Evolutionary conservation across 1,284 basidiomycete genomes (phyloP).

Genomic region (Melampsora abietis-canadensis): DNA sequence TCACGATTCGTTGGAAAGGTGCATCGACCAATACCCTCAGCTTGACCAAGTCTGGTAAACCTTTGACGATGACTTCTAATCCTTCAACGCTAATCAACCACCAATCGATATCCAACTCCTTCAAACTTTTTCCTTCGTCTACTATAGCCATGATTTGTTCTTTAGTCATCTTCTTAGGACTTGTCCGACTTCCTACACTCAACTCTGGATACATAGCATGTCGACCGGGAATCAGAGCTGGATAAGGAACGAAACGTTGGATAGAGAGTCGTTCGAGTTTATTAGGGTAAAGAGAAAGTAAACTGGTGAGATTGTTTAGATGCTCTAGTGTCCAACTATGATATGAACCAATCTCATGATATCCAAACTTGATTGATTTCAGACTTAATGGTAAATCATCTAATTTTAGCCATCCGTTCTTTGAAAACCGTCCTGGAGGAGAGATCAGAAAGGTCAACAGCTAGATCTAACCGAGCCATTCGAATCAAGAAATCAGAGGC

Average conservation of each 20-base stretch:
- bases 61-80: conserved; percentile 39
- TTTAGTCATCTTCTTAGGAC: conserved; percentile 27
- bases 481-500: neutral
- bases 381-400: conserved; percentile 21
- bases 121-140: conserved; percentile 13
- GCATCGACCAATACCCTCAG: conserved; percentile 37
- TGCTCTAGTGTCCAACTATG: conserved; percentile 39
- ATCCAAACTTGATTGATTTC: conserved; percentile 25
- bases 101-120: conserved; percentile 33
- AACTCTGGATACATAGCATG: conserved; percentile 31
- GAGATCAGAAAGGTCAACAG: neutral
- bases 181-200: conserved; percentile 5
- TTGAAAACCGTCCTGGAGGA: conserved; percentile 30
- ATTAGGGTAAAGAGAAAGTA: conserved; percentile 25
- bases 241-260: conserved; percentile 18
- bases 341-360: conserved; percentile 33
- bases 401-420: conserved; percentile 25
- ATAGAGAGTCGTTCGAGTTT: conserved; percentile 17
- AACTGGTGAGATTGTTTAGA: conserved; percentile 14
- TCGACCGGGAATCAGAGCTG: conserved; percentile 22
- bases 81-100: conserved; percentile 39
- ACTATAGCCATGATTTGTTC: conserved; percentile 29
- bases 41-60: conserved; percentile 22
- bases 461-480: neutral
- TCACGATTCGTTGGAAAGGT: conserved; percentile 39